phyloP scores from a whole-genome alignment of 805 yeast genomes.

The Nakazawaea anatomiae region DNA sequence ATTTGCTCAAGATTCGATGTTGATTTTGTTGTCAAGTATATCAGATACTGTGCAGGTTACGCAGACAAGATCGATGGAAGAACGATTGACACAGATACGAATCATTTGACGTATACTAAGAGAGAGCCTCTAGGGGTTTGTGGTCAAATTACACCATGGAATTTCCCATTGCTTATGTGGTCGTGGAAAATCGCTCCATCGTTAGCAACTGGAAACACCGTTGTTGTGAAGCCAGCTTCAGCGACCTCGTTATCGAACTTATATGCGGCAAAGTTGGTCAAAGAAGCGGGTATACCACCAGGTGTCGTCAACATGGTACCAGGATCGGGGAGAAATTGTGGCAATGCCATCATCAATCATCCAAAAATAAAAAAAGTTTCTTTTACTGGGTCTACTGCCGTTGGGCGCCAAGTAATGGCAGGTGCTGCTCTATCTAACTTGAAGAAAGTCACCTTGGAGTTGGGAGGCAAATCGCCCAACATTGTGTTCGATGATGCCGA shows the following conservation, averaged over 20 bases:
- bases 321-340: slow-evolving; percentile 70
- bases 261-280: slow-evolving; percentile 52
- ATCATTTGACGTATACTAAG: slow-evolving; percentile 59
- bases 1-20: slow-evolving; percentile 64
- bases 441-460: slow-evolving; percentile 75
- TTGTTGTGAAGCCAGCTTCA: slow-evolving; percentile 70
- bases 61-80: slow-evolving; percentile 67
- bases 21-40: slow-evolving; percentile 53
- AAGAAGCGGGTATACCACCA: slow-evolving; percentile 67
- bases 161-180: slow-evolving; percentile 76
- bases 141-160: slow-evolving; percentile 85
- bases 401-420: slow-evolving; percentile 67
- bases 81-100: slow-evolving; percentile 54
- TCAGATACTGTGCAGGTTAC: slow-evolving; percentile 70
- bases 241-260: slow-evolving; percentile 73
- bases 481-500: slow-evolving; percentile 68
- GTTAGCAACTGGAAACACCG: slow-evolving; percentile 69
- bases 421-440: slow-evolving; percentile 65
- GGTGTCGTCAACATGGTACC: slow-evolving; percentile 73
- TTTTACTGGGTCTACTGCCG: slow-evolving; percentile 76
- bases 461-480: slow-evolving; percentile 82
- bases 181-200: slow-evolving; percentile 81
- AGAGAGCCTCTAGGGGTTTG: slow-evolving; percentile 78
- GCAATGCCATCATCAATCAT: slow-evolving; percentile 65
- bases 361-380: slow-evolving; percentile 70